Percentiles rank a stretch among this genome's conserved stretches.
These are phyloP conservation scores for Saitozyma podzolica DNA, from an alignment of 768 basidiomycete species.

Conservation along the genomic window DNA sequence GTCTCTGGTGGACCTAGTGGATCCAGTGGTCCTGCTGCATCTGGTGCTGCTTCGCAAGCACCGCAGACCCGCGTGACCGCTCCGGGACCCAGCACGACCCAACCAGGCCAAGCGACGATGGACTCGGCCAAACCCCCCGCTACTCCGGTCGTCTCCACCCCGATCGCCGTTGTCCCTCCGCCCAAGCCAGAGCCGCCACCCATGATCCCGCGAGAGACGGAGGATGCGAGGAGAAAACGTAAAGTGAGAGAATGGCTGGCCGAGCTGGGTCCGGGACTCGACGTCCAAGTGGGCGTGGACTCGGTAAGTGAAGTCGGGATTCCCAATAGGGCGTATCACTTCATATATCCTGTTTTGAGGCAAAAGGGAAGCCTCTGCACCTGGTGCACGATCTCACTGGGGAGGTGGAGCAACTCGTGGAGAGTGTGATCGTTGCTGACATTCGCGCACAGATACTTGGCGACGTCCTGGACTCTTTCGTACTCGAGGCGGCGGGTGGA, in stretches of 20 bases:
- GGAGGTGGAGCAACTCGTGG: neutral
- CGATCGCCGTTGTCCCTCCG: no score
- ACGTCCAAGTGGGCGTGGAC: conserved; percentile 34
- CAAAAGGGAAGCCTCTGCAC: neutral
- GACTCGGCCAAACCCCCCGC: no score
- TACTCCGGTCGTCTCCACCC: no score
- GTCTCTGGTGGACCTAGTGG: no score
- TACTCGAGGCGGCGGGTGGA: conserved; percentile 25
- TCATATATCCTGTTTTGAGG: neutral
- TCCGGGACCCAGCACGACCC: no score
- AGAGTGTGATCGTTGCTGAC: neutral
- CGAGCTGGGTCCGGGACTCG: conserved; percentile 33
- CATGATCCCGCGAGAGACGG: conserved; percentile 24
- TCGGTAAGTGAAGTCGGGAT: conserved; percentile 21
- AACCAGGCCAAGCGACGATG: no score
- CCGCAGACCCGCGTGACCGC: no score
- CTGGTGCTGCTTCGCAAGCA: no score
- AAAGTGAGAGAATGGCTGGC: conserved; percentile 33
- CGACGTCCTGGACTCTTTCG: conserved; percentile 30
- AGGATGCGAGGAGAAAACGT: conserved; percentile 30
- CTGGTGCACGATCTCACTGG: no score
- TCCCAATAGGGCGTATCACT: neutral
- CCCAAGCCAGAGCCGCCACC: conserved; percentile 2
- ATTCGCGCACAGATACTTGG: conserved; percentile 23
- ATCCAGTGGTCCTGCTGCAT: no score